Conservation (phyloP, 2,329 filamentous ascomycete species). For the Fusarium sp. region DNA sequence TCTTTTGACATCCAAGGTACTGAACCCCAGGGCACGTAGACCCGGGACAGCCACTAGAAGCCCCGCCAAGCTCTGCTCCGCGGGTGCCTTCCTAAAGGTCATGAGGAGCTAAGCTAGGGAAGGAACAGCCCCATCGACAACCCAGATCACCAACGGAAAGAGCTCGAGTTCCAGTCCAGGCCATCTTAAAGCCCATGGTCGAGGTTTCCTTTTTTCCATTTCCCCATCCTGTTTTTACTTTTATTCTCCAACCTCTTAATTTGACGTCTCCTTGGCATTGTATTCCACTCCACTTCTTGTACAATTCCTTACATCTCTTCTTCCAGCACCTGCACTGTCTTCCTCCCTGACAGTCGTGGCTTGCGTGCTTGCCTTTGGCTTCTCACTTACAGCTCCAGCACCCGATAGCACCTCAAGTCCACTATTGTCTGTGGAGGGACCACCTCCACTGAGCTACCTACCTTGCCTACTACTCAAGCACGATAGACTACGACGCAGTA, state of each 20-base stretch:
- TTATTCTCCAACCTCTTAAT: not conserved
- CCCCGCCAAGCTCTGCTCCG: slow-evolving; percentile 7
- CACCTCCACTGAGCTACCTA: not conserved
- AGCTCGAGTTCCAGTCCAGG: slow-evolving; percentile 10
- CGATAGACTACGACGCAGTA: slow-evolving; percentile 1
- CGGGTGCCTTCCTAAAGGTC: slow-evolving; percentile 16
- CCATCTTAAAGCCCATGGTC: slow-evolving; percentile 7
- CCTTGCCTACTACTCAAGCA: not conserved
- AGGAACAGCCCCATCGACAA: slow-evolving; percentile 21
- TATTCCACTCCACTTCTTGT: not conserved
- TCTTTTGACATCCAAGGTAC: not conserved
- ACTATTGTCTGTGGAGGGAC: slow-evolving; percentile 19
- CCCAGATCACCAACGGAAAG: slow-evolving; percentile 18
- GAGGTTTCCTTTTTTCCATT: slow-evolving; percentile 4
- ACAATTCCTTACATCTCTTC: not conserved
- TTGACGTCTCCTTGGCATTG: not conserved
- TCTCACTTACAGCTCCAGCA: slow-evolving; percentile 7
- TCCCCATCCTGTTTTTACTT: slow-evolving; percentile 1
- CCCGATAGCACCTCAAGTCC: slow-evolving; percentile 4
- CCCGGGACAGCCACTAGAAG: slow-evolving; percentile 9
- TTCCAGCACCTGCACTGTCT: not conserved
- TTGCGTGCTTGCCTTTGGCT: not conserved
- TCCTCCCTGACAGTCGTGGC: slow-evolving; percentile 20
- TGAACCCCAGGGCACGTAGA: not conserved
- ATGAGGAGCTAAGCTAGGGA: slow-evolving; percentile 22